These are phyloP conservation scores for Begonia fuchsioides DNA, from an alignment of 306 rosid genomes.

Conservation along the genomic window DNA sequence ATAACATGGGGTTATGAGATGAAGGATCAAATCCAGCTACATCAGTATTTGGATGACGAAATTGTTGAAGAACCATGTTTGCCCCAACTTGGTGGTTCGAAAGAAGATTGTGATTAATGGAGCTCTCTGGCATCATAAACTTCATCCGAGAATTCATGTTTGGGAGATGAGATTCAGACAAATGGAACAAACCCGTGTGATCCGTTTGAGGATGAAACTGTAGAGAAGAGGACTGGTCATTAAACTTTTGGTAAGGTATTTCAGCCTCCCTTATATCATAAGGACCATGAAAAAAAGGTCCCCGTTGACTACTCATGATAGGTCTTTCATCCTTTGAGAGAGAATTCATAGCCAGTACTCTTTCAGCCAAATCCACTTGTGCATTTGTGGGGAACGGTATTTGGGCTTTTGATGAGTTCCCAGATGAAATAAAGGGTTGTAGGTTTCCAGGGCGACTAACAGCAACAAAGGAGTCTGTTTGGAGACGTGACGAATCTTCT, in stretches of 20 bases:
- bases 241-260: constrained; percentile 45
- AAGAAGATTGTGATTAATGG: constrained; percentile 35
- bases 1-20: constrained; percentile 54
- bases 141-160: constrained; percentile 48
- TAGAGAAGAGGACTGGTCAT: constrained; percentile 37
- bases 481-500: constrained; percentile 29
- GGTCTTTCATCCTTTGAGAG: constrained; percentile 47
- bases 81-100: constrained; percentile 54
- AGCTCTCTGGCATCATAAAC: constrained; percentile 40
- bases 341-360: constrained; percentile 43
- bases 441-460: constrained; percentile 34
- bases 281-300: constrained; percentile 32
- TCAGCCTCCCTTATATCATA: constrained; percentile 54
- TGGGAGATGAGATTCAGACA: constrained; percentile 49
- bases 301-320: constrained; percentile 53
- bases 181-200: constrained; percentile 48
- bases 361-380: constrained; percentile 42
- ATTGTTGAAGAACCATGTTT: constrained; percentile 63
- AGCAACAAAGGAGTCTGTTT: constrained; percentile 44
- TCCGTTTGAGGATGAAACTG: constrained; percentile 43
- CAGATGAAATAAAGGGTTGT: constrained; percentile 36
- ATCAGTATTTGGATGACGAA: constrained; percentile 41
- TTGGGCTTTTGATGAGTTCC: constrained; percentile 40
- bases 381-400: constrained; percentile 28
- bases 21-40: constrained; percentile 50